Conservation (phyloP, 139 green algal genomes). For the Mesotaenium endlicherianum region DNA sequence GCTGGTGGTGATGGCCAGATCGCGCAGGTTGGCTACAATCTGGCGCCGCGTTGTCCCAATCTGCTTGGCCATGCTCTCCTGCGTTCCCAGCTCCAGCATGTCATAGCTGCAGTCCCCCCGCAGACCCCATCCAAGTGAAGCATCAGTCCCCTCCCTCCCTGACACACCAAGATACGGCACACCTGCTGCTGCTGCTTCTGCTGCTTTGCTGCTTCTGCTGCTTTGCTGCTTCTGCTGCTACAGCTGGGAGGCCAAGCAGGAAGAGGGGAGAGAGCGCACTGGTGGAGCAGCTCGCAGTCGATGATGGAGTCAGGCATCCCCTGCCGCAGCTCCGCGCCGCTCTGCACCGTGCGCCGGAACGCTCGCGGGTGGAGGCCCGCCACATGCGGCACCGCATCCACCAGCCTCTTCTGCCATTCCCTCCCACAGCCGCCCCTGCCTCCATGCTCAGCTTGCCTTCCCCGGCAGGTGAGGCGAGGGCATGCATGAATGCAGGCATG, state of each 20-base stretch:
- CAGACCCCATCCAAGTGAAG: background rate
- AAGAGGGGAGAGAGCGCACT: background rate
- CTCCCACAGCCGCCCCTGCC: background rate
- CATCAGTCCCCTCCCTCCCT: background rate
- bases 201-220: background rate
- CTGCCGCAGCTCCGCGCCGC: background rate
- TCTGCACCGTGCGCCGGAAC: conserved; percentile 3
- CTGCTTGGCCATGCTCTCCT: conserved; percentile 21
- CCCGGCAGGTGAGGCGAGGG: background rate
- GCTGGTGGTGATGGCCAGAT: conserved; percentile 6
- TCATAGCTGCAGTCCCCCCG: conserved; percentile 22
- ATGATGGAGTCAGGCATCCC: conserved; percentile 16
- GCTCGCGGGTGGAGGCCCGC: conserved; percentile 50
- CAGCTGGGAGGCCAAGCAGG: background rate
- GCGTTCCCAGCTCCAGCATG: conserved; percentile 12
- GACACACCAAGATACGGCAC: background rate
- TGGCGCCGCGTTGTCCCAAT: conserved; percentile 24
- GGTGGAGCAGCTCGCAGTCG: conserved; percentile 52
- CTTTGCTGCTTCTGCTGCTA: background rate
- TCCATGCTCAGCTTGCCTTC: background rate
- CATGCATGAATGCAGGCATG: background rate
- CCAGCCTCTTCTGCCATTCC: conserved; percentile 24
- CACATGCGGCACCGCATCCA: conserved; percentile 16
- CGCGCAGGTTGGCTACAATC: conserved; percentile 35
- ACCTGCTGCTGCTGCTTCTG: background rate